phyloP scores from a whole-genome alignment of 2,329 filamentous ascomycete genomes.

The Fusarium torulosum region DNA sequence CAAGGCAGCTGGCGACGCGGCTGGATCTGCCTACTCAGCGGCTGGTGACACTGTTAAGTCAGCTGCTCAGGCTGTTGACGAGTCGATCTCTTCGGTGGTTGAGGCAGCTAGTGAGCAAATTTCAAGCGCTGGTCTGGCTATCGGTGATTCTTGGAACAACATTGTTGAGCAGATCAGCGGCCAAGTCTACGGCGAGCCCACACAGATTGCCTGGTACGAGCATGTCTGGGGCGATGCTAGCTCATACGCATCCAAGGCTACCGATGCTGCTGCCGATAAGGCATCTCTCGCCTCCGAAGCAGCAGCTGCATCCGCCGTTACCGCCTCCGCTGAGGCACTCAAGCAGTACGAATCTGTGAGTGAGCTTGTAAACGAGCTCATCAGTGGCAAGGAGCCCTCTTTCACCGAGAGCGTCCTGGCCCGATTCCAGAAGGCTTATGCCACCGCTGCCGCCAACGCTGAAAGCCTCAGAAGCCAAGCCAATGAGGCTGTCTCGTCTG shows the following conservation, averaged over 20 bases:
- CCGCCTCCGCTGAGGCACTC: conserved; percentile 70
- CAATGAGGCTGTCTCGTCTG: conserved; percentile 51
- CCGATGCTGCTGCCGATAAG: conserved; percentile 56
- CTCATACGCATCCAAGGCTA: conserved; percentile 71
- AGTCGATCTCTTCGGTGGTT: conserved; percentile 56
- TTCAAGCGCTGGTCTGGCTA: conserved; percentile 53
- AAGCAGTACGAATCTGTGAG: conserved; percentile 78
- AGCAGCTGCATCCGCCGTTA: conserved; percentile 68
- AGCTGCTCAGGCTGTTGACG: conserved; percentile 55
- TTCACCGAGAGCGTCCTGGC: conserved; percentile 85
- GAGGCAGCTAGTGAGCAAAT: conserved; percentile 61
- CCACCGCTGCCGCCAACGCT: conserved; percentile 71
- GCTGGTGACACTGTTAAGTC: conserved; percentile 60
- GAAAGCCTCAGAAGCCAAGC: conserved; percentile 58
- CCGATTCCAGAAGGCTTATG: conserved; percentile 78
- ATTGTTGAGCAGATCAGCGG: conserved; percentile 73
- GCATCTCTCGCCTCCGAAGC: conserved; percentile 55
- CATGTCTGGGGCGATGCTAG: conserved; percentile 62
- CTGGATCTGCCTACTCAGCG: conserved; percentile 60
- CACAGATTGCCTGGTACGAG: conserved; percentile 68
- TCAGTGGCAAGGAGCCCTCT: conserved; percentile 81
- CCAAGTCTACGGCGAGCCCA: conserved; percentile 77
- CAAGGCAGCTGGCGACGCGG: conserved; percentile 61
- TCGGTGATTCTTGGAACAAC: conserved; percentile 57
- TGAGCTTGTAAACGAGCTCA: conserved; percentile 79